Evolutionary conservation across 2,329 filamentous ascomycete genomes (phyloP).

Genomic region (Ceratocystis diversiconidia): DNA sequence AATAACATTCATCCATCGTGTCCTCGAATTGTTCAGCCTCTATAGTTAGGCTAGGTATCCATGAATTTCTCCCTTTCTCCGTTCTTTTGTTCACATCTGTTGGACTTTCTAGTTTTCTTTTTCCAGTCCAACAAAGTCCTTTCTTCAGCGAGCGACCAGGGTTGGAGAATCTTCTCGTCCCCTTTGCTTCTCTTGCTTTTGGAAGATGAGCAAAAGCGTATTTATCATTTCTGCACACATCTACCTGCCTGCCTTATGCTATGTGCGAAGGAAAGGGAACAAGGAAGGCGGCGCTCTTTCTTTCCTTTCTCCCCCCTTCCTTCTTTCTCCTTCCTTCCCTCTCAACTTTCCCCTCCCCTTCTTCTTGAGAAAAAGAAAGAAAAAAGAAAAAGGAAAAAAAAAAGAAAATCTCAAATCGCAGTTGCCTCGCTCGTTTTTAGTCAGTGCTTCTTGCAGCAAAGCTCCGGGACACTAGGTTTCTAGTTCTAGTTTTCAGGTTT

Average conservation of each 20-base stretch:
- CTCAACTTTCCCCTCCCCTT: neutral
- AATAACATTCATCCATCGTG: neutral
- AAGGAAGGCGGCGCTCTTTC: neutral
- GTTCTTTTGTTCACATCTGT: neutral
- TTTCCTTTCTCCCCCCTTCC: neutral
- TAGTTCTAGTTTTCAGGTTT: neutral
- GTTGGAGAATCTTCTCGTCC: neutral
- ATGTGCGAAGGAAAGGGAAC: neutral
- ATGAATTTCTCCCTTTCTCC: neutral
- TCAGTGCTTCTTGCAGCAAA: slow-evolving; percentile 4
- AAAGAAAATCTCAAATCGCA: neutral
- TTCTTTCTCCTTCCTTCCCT: neutral
- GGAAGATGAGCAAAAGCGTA: neutral
- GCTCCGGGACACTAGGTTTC: neutral
- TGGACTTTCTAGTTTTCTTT: neutral
- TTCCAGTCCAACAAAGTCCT: neutral
- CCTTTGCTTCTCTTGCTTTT: neutral
- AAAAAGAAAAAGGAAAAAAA: neutral
- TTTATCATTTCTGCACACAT: neutral
- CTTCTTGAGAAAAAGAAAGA: neutral
- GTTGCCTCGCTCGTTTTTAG: slow-evolving; percentile 9
- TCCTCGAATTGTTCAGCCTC: neutral
- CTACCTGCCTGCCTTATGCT: neutral
- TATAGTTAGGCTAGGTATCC: neutral
- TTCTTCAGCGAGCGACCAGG: neutral